Evolutionary conservation across 2,329 filamentous ascomycete species (phyloP), one percentile per base, ranked within the genome.

Genomic region (Aspergillus chevalieri): DNA sequence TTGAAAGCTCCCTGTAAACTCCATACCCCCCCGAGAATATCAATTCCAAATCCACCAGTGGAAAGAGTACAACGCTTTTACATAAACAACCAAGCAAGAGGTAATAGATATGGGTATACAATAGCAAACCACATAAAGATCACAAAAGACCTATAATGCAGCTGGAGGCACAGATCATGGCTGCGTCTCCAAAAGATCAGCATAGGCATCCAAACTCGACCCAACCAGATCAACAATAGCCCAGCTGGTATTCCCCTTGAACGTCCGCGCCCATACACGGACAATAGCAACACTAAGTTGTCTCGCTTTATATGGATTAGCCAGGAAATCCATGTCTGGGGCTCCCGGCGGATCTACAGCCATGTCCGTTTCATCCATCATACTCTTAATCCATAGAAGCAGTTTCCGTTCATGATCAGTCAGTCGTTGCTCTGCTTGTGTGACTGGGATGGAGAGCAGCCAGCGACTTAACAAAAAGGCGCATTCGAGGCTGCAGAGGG

Each of bases 401-500:
- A 75, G 57, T 53, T 75, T 75, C 6, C 71, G 62, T 57, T 75
- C 73, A 51, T 75, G 73, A 24, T 74, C 73, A 3, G 72, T 73
- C 14, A 75, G 61, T 22, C 65, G 60, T 45, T 74, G 71, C 43
- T 73, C 71, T 6, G 64, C 56, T 42, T 72, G 71, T 2, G 72
- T 71, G 14, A 64, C 54, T 9, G 73, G 72, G 19, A 75, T 73
- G 4, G 70, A 66, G 21, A 74, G 67, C 4, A 75, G 58, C 73
- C 73, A 75, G 45, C 73, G 68, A 50, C 70, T 74, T 4, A 75
- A 60, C 19, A 75, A 66, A 52, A 75, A 75, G 0, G 78, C 77
- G 48, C 77, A 80, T 55, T 79, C 77, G 14, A 80, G 60, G 51
- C 74, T 78, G 61, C 75, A 78, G 5, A 80, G 64, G 1, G 76